Evolutionary conservation across 2,329 filamentous ascomycete genomes (phyloP).

Genomic region (Dissoconium aciculare): DNA sequence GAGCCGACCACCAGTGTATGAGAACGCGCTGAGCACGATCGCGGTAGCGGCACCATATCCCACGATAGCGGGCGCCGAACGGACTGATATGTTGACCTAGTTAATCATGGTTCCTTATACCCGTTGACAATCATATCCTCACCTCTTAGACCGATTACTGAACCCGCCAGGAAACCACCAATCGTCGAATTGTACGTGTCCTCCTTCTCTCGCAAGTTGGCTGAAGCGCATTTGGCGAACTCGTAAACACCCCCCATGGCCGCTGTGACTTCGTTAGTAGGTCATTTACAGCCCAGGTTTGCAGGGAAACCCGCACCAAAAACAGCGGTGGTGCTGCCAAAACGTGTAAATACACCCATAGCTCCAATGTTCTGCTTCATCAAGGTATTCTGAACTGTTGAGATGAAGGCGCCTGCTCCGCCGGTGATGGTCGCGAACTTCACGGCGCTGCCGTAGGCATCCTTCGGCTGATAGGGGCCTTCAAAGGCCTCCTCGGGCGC

Average conservation of each 20-base stretch:
- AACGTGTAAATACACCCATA: conserved; percentile 64
- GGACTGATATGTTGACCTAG: conserved; percentile 16
- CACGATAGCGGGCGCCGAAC: conserved; percentile 54
- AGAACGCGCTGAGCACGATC: conserved; percentile 46
- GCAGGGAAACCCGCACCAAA: conserved; percentile 37
- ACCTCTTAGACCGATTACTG: conserved; percentile 60
- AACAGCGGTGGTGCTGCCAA: conserved; percentile 56
- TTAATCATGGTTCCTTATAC: no score
- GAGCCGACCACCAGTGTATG: conserved; percentile 50
- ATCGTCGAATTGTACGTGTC: conserved; percentile 61
- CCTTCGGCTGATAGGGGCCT: conserved; percentile 50
- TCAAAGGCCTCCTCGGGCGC: no score
- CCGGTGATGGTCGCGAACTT: conserved; percentile 51
- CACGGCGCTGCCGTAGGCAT: conserved; percentile 55
- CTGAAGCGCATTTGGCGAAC: conserved; percentile 60
- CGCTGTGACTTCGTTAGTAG: conserved; percentile 34
- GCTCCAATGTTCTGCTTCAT: conserved; percentile 67
- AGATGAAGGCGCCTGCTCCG: conserved; percentile 53
- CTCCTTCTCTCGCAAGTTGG: conserved; percentile 75
- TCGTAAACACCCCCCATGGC: conserved; percentile 60
- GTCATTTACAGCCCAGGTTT: neutral
- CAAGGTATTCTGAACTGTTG: conserved; percentile 75
- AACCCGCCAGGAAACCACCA: conserved; percentile 62
- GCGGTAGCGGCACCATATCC: conserved; percentile 50
- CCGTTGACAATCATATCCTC: no score